These are phyloP conservation scores for Rhizoclosmatium sp. DNA, from an alignment of 192 early-diverging fungal species.

Conservation along the genomic window DNA sequence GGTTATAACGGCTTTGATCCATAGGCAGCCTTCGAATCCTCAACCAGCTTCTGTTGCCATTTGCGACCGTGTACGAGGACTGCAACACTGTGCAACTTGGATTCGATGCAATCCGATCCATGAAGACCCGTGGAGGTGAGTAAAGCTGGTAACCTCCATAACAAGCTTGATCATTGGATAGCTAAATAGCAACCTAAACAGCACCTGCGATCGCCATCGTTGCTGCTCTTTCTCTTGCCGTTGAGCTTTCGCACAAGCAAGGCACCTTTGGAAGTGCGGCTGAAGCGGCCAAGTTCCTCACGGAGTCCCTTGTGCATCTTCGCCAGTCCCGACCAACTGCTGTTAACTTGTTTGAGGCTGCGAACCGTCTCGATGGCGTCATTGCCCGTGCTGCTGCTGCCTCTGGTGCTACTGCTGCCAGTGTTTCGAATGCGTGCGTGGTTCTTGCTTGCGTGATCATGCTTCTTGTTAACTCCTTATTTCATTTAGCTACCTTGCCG, in stretches of 20 bases:
- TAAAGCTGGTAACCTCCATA: not conserved
- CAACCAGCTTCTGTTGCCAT: conserved; percentile 92
- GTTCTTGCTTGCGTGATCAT: not conserved
- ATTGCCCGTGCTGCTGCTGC: conserved; percentile 18
- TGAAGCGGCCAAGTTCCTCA: conserved; percentile 61
- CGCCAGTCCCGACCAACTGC: conserved; percentile 87
- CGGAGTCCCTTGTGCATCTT: conserved; percentile 69
- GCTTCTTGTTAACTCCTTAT: no score
- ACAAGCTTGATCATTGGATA: not conserved
- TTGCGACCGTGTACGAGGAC: conserved; percentile 77
- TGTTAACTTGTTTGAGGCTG: conserved; percentile 95
- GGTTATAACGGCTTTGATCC: not conserved
- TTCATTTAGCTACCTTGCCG: conserved; percentile 47
- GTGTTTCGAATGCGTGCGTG: conserved; percentile 68
- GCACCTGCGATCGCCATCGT: conserved; percentile 98
- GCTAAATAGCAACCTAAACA: not conserved
- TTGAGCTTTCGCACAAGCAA: conserved; percentile 64
- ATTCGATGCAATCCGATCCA: conserved; percentile 87
- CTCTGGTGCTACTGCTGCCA: conserved; percentile 35
- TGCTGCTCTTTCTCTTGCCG: conserved; percentile 88
- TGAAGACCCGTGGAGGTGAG: conserved; percentile 76
- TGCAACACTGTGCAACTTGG: conserved; percentile 71
- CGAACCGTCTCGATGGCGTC: conserved; percentile 46
- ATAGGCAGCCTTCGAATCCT: conserved; percentile 75
- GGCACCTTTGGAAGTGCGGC: conserved; percentile 41